phyloP scores from a whole-genome alignment of 2,329 filamentous ascomycete genomes.

The Epichloe gansuensis region DNA sequence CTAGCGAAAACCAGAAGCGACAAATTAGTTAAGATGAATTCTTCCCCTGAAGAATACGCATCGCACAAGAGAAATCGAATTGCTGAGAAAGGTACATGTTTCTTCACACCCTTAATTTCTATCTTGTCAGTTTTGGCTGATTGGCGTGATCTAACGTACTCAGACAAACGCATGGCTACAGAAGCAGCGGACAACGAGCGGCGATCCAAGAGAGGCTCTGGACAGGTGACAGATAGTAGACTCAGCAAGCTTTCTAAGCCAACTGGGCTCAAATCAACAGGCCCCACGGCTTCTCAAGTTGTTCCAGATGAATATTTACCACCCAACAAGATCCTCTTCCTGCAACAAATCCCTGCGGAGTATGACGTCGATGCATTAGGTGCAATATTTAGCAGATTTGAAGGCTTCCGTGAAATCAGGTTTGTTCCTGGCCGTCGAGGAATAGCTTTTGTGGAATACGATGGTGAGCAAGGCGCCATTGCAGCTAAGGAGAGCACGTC shows the following conservation, averaged over 20 bases:
- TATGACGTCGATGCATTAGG: conserved; percentile 72
- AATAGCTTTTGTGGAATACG: conserved; percentile 95
- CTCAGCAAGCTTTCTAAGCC: conserved; percentile 52
- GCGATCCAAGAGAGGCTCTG: conserved; percentile 52
- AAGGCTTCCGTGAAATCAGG: conserved; percentile 88
- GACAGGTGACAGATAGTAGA: conserved; percentile 37
- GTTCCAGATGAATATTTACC: conserved; percentile 97
- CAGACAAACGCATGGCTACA: conserved; percentile 66
- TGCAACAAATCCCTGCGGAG: conserved; percentile 83
- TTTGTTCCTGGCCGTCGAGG: conserved; percentile 75
- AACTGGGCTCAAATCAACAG: conserved; percentile 62
- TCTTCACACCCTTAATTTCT: background rate
- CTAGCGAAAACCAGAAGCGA: conserved; percentile 78
- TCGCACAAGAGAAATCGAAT: conserved; percentile 71
- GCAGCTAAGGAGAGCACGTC: conserved; percentile 87
- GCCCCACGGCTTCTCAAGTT: conserved; percentile 53
- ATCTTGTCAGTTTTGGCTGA: background rate
- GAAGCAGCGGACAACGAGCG: conserved; percentile 71
- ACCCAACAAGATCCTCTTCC: conserved; percentile 91
- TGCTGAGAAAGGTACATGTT: conserved; percentile 73
- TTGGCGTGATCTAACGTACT: background rate
- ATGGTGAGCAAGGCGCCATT: conserved; percentile 78
- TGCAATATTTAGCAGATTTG: conserved; percentile 74
- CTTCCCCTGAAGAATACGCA: conserved; percentile 73
- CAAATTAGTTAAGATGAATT: conserved; percentile 65